Evolutionary conservation across 2,329 filamentous ascomycete species (phyloP), one percentile per base, ranked within the genome.

Genomic region (Clonostachys chloroleuca): DNA sequence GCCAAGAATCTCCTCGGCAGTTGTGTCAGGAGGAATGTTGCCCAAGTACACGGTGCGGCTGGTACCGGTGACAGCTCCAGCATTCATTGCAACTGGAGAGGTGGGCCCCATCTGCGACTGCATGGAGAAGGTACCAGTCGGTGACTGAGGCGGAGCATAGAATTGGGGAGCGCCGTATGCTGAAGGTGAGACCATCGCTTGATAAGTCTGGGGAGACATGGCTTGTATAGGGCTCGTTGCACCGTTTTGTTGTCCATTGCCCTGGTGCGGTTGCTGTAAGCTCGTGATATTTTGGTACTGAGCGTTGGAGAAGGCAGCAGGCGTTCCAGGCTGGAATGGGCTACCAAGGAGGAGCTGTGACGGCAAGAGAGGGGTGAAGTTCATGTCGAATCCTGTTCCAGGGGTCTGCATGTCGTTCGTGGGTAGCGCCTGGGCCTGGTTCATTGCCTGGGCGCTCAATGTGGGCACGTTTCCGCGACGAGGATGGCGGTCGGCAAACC

Each of bases 1-100:
- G 54, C 92, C 87, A 47, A 99, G 75, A 54, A 99, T 96, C 72
- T 99, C 94, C 72, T 99, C 94, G 9, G 94, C 92, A 44, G 89
- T 86, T 8, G 94, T 99, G 72, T 99, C 94, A 24, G 92, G 89
- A n/a, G 94, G 94, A 50, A 99, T 97, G 68, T 99, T 99, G 54
- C 94, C 94, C 45, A 99, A 75, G 63, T 99, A 99, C 40, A 99
- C 94, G 5, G 94, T 99, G 56, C 94, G 84, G 77, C 92, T 97
- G 10, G 92, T 96, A 45, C 91, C 89, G 43, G 89, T 91, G 41
- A 95, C 82, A 51, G 95, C 80, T 42, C 87, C 87, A n/a, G 89
- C 83, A 33, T 80, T 81, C 72, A 92, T 83, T 20, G 84, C 80
- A 55, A 92, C 83, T 10, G 88, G 86, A 14, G 89, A 88, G 39